Base-by-base conservation (phyloP, 176 grass and related monocot species). In the Juncus effusus region DNA sequence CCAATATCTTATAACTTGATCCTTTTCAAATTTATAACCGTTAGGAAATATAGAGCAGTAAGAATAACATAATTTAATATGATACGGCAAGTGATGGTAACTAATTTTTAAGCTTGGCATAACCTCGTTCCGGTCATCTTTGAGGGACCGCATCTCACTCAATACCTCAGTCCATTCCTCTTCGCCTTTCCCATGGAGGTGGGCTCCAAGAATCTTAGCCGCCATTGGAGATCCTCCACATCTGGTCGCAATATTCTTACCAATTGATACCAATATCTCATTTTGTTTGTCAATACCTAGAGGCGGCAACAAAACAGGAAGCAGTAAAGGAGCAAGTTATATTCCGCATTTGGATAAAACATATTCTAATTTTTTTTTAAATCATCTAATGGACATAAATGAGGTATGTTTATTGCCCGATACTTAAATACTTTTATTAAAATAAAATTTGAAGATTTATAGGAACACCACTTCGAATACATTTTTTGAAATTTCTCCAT, bases 221-320 rank as follows among this genome's bases (percentile, higher is more conserved):
- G 84, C 89, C 10, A 92, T 75, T 3, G 81, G 89, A 36, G 84
- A 87, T 9, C 89, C 89, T 66, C 42, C n/a, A 62, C 84, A 87
- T 36, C 62, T 81, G 13, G 8, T 16, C 0, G 75, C 89, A 51
- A 92, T 87, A 4, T 49, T 16, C 41, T 3, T 72, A 40, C 82
- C 87, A 38, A 85, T 62, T 10, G 13, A 19, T 10, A 52, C 66
- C 57, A 73, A 45, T 64, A 45, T 65, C 16, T 47, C 3, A 9
- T 63, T 47, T 38, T 61, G 19, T 7, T 10, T 47, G 15, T 53
- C 4, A 56, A 45, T 45, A 45, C 42, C 42, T 45, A 45, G 3
- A 45, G 42, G 42, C 7, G 7, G 42, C 42, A 45, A 4, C 42
- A 45, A 45, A 45, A 45, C 7, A 45, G 42, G 42, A 45, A 45